phyloP scores from a whole-genome alignment of 129 eudicot species.

The Artemisia tridentata region DNA sequence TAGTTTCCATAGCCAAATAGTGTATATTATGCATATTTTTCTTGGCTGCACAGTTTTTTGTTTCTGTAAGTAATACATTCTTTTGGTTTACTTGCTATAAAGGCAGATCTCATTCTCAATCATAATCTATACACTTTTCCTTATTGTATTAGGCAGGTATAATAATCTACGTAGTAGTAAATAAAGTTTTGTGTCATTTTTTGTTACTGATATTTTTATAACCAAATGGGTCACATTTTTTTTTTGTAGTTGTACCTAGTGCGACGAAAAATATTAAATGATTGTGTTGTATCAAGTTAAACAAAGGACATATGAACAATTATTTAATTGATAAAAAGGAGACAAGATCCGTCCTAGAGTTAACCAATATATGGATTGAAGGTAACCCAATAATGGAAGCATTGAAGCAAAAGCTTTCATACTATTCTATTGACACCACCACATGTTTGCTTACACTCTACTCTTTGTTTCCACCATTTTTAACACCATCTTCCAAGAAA shows the following conservation, averaged over 20 bases:
- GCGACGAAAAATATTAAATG: neutral
- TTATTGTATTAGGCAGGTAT: too few species aligned
- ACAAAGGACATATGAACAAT: slow-evolving; percentile 1
- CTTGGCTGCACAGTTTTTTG: slow-evolving; percentile 29
- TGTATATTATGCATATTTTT: slow-evolving; percentile 22
- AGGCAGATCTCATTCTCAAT: slow-evolving; percentile 1
- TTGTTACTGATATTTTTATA: too few species aligned
- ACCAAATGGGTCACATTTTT: too few species aligned
- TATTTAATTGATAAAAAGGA: slow-evolving; percentile 1
- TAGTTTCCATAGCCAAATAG: slow-evolving; percentile 30
- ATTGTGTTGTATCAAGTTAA: neutral
- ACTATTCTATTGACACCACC: slow-evolving; percentile 25
- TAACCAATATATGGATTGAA: slow-evolving; percentile 15
- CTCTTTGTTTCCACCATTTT: slow-evolving; percentile 69
- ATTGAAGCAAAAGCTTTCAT: slow-evolving; percentile 15
- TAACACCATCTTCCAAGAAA: slow-evolving; percentile 47
- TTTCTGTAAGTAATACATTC: slow-evolving; percentile 36
- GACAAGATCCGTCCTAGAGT: slow-evolving; percentile 29
- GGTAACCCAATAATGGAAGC: slow-evolving; percentile 28
- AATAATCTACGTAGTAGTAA: too few species aligned
- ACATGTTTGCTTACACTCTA: slow-evolving; percentile 41
- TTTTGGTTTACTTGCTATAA: slow-evolving; percentile 13
- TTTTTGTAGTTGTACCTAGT: neutral
- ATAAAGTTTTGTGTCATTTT: too few species aligned
- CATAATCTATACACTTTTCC: neutral